phyloP scores from a whole-genome alignment of 306 rosid species.

The Hylodesmum podocarpum region DNA sequence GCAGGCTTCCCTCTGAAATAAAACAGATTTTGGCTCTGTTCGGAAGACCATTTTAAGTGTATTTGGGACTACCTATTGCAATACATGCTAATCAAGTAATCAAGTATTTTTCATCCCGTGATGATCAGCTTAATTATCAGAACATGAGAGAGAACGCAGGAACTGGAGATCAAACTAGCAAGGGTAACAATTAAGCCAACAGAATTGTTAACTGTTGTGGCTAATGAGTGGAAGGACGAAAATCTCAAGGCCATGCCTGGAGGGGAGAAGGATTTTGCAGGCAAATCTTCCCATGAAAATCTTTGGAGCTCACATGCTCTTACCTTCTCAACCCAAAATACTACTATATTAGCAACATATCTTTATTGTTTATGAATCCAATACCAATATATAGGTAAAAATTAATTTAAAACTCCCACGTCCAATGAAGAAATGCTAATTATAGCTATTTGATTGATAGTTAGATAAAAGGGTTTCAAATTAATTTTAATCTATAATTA shows the following conservation, averaged over 20 bases:
- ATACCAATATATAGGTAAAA: not conserved
- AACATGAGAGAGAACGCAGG: slow-evolving; percentile 43
- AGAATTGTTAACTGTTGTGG: slow-evolving; percentile 66
- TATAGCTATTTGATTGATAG: not conserved
- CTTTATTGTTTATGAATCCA: not conserved
- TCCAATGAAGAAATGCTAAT: not conserved
- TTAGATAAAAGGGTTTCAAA: not conserved
- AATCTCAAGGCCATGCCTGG: slow-evolving; percentile 86
- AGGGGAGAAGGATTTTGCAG: slow-evolving; percentile 76
- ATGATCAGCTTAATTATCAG: not conserved
- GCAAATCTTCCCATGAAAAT: slow-evolving; percentile 32
- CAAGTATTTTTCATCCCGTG: not conserved
- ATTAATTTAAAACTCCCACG: not conserved
- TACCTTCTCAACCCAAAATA: not conserved
- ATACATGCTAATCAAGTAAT: not conserved
- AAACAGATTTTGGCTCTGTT: not conserved
- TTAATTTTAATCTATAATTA: not conserved
- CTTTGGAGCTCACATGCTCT: not conserved
- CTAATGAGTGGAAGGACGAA: slow-evolving; percentile 90
- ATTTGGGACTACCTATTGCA: not conserved
- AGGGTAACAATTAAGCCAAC: slow-evolving; percentile 68
- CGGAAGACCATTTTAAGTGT: not conserved
- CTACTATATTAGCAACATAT: not conserved
- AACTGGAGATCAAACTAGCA: slow-evolving; percentile 69
- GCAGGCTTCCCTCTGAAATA: not conserved